Conservation (phyloP, 2,329 filamentous ascomycete genomes). For the Aspergillus aculeatinus region DNA sequence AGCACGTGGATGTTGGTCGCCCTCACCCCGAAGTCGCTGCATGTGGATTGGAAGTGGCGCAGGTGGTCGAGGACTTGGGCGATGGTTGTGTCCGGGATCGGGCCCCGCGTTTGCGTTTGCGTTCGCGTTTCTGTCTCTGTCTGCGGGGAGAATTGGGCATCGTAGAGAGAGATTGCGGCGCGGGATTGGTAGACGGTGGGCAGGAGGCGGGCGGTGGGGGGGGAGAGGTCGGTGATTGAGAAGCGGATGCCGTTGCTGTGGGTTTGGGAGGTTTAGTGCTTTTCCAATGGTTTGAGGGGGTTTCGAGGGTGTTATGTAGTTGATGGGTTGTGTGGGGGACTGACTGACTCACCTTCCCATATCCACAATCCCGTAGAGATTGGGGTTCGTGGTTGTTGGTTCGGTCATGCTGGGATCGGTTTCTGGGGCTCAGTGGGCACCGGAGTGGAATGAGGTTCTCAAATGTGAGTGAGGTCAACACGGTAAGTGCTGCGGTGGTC, state of each 20-base stretch:
- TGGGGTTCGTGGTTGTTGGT: neutral
- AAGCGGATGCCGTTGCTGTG: conserved; percentile 84
- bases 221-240: conserved; percentile 78
- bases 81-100: conserved; percentile 62
- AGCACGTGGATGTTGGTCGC: conserved; percentile 66
- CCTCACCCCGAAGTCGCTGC: conserved; percentile 67
- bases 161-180: conserved; percentile 80
- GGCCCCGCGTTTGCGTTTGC: conserved; percentile 34
- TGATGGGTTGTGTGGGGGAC: neutral
- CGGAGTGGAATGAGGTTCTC: neutral
- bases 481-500: neutral
- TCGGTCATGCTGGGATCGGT: conserved; percentile 7
- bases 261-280: neutral
- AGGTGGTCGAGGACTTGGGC: conserved; percentile 65
- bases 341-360: conserved; percentile 40
- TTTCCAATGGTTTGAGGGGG: neutral
- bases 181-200: conserved; percentile 76
- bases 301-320: neutral
- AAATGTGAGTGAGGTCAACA: neutral
- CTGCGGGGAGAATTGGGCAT: conserved; percentile 60
- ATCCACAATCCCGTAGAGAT: conserved; percentile 41
- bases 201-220: conserved; percentile 68
- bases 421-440: neutral
- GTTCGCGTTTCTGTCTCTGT: no score
- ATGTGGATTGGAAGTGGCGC: conserved; percentile 69